Base-by-base conservation (phyloP, 306 rosid species). In the Fragaria ananassa region DNA sequence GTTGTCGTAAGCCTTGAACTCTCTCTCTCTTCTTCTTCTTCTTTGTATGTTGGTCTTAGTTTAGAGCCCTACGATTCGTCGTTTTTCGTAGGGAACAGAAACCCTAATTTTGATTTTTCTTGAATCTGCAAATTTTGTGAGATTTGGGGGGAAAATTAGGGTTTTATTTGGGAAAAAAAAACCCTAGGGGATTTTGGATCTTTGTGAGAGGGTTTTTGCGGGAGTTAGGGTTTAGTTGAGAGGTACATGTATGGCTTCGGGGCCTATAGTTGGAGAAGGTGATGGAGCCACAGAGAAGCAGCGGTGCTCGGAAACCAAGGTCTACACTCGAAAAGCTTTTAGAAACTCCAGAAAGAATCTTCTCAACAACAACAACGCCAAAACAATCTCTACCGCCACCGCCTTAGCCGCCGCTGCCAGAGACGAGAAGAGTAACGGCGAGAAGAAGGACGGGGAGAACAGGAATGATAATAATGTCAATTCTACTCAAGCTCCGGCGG, bases 161-260 rank as follows among this genome's bases (percentile, higher is more conserved):
- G 86, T 77, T 78, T 82, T 82, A 47, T 47, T 14, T 14, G 53
- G 53, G 19, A 4, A 47, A 1, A 0, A 68, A 31, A 81, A 76
- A 72, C 85, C 81, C 82, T 77, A 68, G 11, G 46, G 72, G 51
- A 58, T 75, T 51, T 76, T 74, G 74, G 49, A 57, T 78, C 78
- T 9, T 47, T 69, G 34, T 44, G n/a, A 64, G 63, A 29, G 39
- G 18, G 68, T 71, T 27, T 75, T 70, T 70, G 74, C 66, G 82
- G 72, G 80, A 67, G 17, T 85, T 92, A 86, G 90, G 97, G 95
- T 91, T 90, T 86, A 31, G 35, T 85, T 84, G 96, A 81, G 78
- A 75, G 77, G 81, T 85, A 77, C 87, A 87, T 91, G 93, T 84
- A 94, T 94, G 98, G 96, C 96, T 89, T 92, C 97, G 79, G 96